phyloP scores from a whole-genome alignment of 495 filamentous ascomycete genomes.

The Daldinia loculata region DNA sequence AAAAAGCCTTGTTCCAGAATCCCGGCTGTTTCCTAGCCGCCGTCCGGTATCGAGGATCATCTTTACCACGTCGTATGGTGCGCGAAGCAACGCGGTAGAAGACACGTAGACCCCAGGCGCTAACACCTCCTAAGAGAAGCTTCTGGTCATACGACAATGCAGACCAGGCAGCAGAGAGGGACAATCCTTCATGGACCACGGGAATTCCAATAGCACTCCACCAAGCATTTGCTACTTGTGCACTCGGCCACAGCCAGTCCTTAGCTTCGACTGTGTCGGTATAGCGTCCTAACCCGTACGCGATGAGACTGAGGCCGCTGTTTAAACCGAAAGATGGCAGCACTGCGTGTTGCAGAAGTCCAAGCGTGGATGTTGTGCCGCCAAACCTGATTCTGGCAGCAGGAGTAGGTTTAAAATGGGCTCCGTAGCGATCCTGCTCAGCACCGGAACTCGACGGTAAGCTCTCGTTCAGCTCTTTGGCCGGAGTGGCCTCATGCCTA shows the following conservation, averaged over 20 bases:
- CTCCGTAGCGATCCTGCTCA: slow-evolving; percentile 31
- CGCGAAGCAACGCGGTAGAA: slow-evolving; percentile 61
- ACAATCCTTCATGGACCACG: slow-evolving; percentile 50
- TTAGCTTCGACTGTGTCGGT: slow-evolving; percentile 64
- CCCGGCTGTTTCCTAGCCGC: slow-evolving; percentile 55
- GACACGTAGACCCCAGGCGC: slow-evolving; percentile 63
- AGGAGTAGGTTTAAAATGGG: slow-evolving; percentile 20
- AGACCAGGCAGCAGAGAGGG: slow-evolving; percentile 53
- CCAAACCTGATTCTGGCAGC: slow-evolving; percentile 4
- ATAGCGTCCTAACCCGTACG: slow-evolving; percentile 56
- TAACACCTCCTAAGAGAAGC: slow-evolving; percentile 61
- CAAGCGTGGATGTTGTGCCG: slow-evolving; percentile 29
- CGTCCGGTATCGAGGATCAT: slow-evolving; percentile 63
- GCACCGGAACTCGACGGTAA: slow-evolving; percentile 25
- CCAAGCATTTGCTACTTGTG: slow-evolving; percentile 65
- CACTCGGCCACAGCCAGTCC: slow-evolving; percentile 65
- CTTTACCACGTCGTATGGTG: slow-evolving; percentile 56
- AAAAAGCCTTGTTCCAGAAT: slow-evolving; percentile 63
- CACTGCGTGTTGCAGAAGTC: slow-evolving; percentile 33
- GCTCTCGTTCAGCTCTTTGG: slow-evolving; percentile 11
- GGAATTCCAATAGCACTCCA: slow-evolving; percentile 63
- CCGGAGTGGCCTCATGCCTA: slow-evolving; percentile 13
- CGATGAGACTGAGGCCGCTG: slow-evolving; percentile 43
- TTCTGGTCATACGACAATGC: slow-evolving; percentile 60
- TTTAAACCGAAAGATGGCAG: slow-evolving; percentile 35